A percentile compares a stretch with the other conserved stretches of the same genome.
Evolutionary conservation across 306 rosid genomes (phyloP).

Genomic region (Canavalia gladiata): DNA sequence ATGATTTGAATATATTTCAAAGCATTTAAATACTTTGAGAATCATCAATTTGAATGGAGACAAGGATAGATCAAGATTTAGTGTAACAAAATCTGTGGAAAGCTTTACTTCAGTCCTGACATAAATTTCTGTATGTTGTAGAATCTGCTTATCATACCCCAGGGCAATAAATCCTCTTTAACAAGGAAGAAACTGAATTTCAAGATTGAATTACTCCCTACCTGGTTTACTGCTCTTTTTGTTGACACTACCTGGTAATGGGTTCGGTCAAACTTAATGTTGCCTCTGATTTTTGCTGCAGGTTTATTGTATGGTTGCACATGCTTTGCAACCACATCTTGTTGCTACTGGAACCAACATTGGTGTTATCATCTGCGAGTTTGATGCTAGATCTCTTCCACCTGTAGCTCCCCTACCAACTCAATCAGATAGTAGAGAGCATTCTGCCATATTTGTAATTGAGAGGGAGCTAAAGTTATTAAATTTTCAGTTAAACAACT

Average conservation of each 20-base stretch:
- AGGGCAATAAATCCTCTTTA: constrained; percentile 37
- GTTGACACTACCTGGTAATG: constrained; percentile 43
- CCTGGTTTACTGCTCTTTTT: background rate
- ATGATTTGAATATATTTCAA: constrained; percentile 38
- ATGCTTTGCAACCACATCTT: constrained; percentile 94
- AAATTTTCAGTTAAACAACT: constrained; percentile 89
- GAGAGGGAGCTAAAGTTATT: constrained; percentile 93
- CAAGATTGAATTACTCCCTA: constrained; percentile 5
- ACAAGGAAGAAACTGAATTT: constrained; percentile 22
- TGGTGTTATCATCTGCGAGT: constrained; percentile 93
- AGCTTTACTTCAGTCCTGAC: constrained; percentile 43
- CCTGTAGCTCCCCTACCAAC: constrained; percentile 92
- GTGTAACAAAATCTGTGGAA: constrained; percentile 13
- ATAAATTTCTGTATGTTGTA: constrained; percentile 27
- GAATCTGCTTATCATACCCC: constrained; percentile 21
- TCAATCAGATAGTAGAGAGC: constrained; percentile 88
- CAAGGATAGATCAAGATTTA: constrained; percentile 26
- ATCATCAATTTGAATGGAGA: constrained; percentile 23
- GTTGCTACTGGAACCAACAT: constrained; percentile 98
- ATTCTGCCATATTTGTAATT: constrained; percentile 89
- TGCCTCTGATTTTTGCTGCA: constrained; percentile 55
- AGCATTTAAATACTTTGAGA: constrained; percentile 36
- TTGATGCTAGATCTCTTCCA: constrained; percentile 98
- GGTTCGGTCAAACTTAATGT: constrained; percentile 38
- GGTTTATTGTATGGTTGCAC: constrained; percentile 98